These are phyloP conservation scores for Noccaea bulbosa DNA, from an alignment of 345 rosid species.

Conservation along the genomic window DNA sequence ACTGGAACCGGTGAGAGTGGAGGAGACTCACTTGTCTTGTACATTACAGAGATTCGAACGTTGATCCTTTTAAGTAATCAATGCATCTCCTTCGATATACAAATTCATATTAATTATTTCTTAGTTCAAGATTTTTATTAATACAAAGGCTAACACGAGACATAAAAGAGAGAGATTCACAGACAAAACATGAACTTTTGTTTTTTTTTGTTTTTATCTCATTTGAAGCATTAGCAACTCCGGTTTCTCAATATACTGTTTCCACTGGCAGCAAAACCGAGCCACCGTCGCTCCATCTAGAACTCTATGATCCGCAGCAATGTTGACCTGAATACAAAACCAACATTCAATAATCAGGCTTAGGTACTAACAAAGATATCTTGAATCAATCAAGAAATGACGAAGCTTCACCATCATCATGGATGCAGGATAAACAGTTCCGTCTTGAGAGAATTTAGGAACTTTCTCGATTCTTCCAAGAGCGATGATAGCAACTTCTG, in stretches of 20 bases:
- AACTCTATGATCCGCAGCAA: slow-evolving; percentile 92
- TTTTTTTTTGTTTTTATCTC: slow-evolving; percentile 47
- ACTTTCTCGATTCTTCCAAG: slow-evolving; percentile 86
- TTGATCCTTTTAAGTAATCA: not conserved
- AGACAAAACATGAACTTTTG: not conserved
- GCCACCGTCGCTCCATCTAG: slow-evolving; percentile 95
- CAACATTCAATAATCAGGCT: not conserved
- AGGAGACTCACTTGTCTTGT: slow-evolving; percentile 22
- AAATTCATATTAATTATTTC: too few relatives aligned
- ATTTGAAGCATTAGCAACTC: slow-evolving; percentile 75
- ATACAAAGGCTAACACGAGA: not conserved
- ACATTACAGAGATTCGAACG: slow-evolving; percentile 12
- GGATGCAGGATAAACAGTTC: slow-evolving; percentile 66
- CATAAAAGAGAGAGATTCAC: not conserved
- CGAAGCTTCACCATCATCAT: slow-evolving; percentile 64
- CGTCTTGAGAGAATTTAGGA: slow-evolving; percentile 65
- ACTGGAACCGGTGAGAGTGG: slow-evolving; percentile 18
- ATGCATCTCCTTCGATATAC: not conserved
- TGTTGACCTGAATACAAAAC: slow-evolving; percentile 59
- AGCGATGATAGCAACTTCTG: slow-evolving; percentile 91
- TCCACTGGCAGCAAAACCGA: slow-evolving; percentile 87
- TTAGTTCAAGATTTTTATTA: too few relatives aligned
- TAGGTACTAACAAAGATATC: slow-evolving; percentile 13
- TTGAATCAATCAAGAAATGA: not conserved
- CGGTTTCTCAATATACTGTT: slow-evolving; percentile 79